Percentiles rank a stretch among this genome's conserved stretches.
Conservation (phyloP, 2,329 filamentous ascomycete species). For the Ophiognomonia clavigignenti-juglandacearum region DNA sequence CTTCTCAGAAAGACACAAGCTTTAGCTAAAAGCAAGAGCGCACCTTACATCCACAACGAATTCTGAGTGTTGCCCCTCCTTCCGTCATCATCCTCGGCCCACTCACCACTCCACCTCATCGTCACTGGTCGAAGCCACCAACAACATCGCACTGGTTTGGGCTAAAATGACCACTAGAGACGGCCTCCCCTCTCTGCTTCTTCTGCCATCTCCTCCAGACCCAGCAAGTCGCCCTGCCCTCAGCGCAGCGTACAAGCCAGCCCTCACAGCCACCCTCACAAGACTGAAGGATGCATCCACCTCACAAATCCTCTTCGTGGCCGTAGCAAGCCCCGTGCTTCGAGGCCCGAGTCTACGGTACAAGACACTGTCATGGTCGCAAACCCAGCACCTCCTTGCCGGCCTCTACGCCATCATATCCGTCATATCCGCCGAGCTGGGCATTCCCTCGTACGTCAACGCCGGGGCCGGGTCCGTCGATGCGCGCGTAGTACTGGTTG, state of each 20-base stretch:
- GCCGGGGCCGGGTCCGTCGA: conserved; percentile 67
- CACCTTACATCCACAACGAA: background rate
- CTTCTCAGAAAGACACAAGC: too few relatives aligned
- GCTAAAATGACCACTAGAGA: conserved; percentile 12
- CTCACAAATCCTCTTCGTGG: conserved; percentile 43
- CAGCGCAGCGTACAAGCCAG: conserved; percentile 54
- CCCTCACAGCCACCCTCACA: conserved; percentile 50
- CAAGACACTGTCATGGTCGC: conserved; percentile 56
- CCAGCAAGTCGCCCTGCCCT: conserved; percentile 48
- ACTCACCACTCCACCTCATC: background rate
- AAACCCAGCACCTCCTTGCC: conserved; percentile 70
- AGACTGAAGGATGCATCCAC: conserved; percentile 36
- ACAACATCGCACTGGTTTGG: background rate
- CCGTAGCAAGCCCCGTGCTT: conserved; percentile 60
- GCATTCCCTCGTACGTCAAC: conserved; percentile 53
- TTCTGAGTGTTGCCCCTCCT: background rate
- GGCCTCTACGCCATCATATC: conserved; percentile 75
- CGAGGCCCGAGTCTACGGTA: conserved; percentile 43
- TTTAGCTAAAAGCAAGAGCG: background rate
- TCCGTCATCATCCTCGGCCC: background rate
- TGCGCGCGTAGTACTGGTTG: conserved; percentile 67
- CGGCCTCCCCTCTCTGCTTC: conserved; percentile 47
- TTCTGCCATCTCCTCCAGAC: conserved; percentile 59
- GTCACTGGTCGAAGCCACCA: background rate
- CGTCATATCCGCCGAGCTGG: conserved; percentile 60